A percentile compares a stretch with the other conserved stretches of the same genome.
Evolutionary conservation across 192 early-diverging fungal species (phyloP).

Genomic region (Mortierella hygrophila): DNA sequence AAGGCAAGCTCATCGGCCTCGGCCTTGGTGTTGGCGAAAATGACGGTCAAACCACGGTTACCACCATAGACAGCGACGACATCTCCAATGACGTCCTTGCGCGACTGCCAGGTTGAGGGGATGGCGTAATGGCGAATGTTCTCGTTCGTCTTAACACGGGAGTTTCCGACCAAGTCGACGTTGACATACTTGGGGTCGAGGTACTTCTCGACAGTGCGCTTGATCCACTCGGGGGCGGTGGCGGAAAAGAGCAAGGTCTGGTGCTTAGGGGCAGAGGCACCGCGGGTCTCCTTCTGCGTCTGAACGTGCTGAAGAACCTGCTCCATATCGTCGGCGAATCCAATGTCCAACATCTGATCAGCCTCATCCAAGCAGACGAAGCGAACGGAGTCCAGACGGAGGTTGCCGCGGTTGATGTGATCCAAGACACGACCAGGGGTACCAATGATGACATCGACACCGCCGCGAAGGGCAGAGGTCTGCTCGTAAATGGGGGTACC

Average conservation of each 20-base stretch:
- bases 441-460: slow-evolving; percentile 83
- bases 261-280: slow-evolving; percentile 55
- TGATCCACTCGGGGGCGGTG: slow-evolving; percentile 86
- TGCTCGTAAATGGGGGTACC: slow-evolving; percentile 91
- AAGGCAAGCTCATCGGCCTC: slow-evolving; percentile 87
- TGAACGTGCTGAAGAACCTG: slow-evolving; percentile 79
- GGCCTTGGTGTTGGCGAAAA: slow-evolving; percentile 96
- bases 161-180: slow-evolving; percentile 86
- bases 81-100: slow-evolving; percentile 93
- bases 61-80: slow-evolving; percentile 93
- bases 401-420: slow-evolving; percentile 86
- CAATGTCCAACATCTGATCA: slow-evolving; percentile 87
- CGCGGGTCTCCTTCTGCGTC: slow-evolving; percentile 76
- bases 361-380: slow-evolving; percentile 85
- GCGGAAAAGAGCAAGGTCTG: slow-evolving; percentile 91
- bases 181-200: slow-evolving; percentile 73
- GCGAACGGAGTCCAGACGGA: slow-evolving; percentile 73
- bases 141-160: slow-evolving; percentile 91
- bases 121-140: slow-evolving; percentile 89
- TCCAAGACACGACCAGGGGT: slow-evolving; percentile 87
- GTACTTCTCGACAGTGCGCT: slow-evolving; percentile 72
- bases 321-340: slow-evolving; percentile 88
- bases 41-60: slow-evolving; percentile 82
- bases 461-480: slow-evolving; percentile 80
- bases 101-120: slow-evolving; percentile 89